Evolutionary conservation across 2,329 filamentous ascomycete species (phyloP), one percentile per base, ranked within the genome.

Genomic region (Sporothrix pseudoabietina): DNA sequence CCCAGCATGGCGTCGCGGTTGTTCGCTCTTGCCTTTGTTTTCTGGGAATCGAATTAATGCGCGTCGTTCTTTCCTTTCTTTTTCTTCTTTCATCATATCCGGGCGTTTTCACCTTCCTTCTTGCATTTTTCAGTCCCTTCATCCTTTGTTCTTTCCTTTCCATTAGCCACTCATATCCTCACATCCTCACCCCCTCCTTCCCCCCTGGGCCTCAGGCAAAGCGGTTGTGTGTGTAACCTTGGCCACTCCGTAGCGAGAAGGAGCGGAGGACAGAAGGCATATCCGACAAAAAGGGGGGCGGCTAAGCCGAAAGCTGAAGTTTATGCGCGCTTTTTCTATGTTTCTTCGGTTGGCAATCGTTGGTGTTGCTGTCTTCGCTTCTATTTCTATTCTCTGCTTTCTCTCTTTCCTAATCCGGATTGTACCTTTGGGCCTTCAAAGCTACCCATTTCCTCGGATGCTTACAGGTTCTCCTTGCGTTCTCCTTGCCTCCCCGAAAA

Each of bases 371-470:
- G 6, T 47, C 39, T 9, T 55, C 26, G 52, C 14, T 55, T 55
- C 52, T n/a, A 12, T 55, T 39, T 49, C 4, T 12, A 22, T 22
- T n/a, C 35, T 35, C 14, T 61, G 14, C 3, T 22, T 39, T 61
- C 44, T 47, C 30, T 32, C 65, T 52, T 68, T 68, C 65, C 65
- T 68, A 49, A 49, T 68, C n/a, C 65, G 65, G 65, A 68, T 41
- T 61, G 39, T 47, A 66, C 39, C 6, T 39, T 19, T 10, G 8
- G 16, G 3, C 61, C 39, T 12, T 49, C 44, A 19, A 49, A 49
- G 1, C 14, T 47, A 30, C 26, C 5, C 26, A 35, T 44, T 49
- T 49, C 32, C 39, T 16, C 26, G n/a, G 7, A 32, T 49, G 44
- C 26, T 35, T 22, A 35, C 65, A 68, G n/a, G 44, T 32, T 5